phyloP scores from a whole-genome alignment of 108 stramenopile species.

The Pseudonitzschia delicatissima region DNA sequence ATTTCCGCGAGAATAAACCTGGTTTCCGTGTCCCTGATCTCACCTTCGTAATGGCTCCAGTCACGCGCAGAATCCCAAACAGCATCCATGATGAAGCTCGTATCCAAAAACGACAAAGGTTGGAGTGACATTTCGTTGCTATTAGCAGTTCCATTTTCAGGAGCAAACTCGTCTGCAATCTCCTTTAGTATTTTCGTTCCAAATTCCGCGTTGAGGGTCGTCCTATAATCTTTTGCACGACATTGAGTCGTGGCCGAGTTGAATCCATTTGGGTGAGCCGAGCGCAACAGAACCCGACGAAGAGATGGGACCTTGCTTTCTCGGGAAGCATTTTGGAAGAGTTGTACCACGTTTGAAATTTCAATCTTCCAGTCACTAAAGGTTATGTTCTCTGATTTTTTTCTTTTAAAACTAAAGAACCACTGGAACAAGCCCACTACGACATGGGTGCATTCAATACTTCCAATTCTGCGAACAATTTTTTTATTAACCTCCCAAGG shows the following conservation, averaged over 20 bases:
- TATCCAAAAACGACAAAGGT: not conserved
- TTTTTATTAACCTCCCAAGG: not conserved
- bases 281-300: not conserved
- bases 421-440: not conserved
- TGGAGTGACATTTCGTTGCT: not conserved
- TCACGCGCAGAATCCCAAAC: not conserved
- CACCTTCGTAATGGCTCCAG: not conserved
- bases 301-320: not conserved
- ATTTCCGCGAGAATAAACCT: not conserved
- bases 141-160: not conserved
- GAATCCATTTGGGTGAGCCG: not conserved
- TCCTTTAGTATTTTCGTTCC: not conserved
- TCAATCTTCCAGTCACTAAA: not conserved
- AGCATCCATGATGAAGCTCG: not conserved
- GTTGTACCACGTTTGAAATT: not conserved
- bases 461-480: not conserved
- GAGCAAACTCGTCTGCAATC: no score
- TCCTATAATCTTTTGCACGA: not conserved
- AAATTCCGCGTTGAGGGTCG: not conserved
- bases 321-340: not conserved
- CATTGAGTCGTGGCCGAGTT: not conserved
- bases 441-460: not conserved
- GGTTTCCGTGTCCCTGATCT: not conserved
- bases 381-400: not conserved
- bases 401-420: not conserved